Conservation (phyloP, 2,329 filamentous ascomycete genomes). For the Nannizzia gypsea region DNA sequence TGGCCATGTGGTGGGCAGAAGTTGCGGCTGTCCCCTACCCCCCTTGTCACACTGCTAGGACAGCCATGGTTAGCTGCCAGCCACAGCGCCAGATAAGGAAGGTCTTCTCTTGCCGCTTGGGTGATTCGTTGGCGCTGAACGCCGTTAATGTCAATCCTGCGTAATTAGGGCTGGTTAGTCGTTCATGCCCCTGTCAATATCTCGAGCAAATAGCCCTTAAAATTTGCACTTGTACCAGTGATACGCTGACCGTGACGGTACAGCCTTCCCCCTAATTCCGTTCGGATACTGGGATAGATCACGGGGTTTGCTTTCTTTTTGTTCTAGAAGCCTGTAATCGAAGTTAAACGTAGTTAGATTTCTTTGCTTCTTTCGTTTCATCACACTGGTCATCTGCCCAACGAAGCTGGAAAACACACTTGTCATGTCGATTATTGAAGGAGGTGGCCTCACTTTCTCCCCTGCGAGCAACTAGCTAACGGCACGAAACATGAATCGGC, state of each 20-base stretch:
- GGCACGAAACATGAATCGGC: background rate
- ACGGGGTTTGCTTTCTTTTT: background rate
- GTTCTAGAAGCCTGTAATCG: background rate
- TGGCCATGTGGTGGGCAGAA: conserved; percentile 2
- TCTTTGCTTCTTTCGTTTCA: conserved; percentile 3
- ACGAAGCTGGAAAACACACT: background rate
- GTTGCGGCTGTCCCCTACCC: background rate
- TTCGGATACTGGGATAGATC: background rate
- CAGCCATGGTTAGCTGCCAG: conserved; percentile 1
- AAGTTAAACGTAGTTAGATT: background rate
- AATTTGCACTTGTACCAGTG: background rate
- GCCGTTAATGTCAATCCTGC: background rate
- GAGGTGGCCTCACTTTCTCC: background rate
- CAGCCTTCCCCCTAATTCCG: background rate
- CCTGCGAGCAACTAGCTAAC: background rate
- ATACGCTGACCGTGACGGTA: conserved; percentile 1
- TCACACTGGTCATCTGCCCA: background rate
- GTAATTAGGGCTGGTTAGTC: background rate
- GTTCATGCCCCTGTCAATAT: background rate
- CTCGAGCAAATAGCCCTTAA: background rate
- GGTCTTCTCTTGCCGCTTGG: background rate
- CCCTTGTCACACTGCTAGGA: background rate
- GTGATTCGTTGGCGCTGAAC: background rate
- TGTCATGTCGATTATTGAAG: background rate
- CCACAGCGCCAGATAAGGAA: conserved; percentile 3